These are phyloP conservation scores for Blastocystis sp. DNA, from an alignment of 352 stramenopile genomes.

Conservation along the genomic window DNA sequence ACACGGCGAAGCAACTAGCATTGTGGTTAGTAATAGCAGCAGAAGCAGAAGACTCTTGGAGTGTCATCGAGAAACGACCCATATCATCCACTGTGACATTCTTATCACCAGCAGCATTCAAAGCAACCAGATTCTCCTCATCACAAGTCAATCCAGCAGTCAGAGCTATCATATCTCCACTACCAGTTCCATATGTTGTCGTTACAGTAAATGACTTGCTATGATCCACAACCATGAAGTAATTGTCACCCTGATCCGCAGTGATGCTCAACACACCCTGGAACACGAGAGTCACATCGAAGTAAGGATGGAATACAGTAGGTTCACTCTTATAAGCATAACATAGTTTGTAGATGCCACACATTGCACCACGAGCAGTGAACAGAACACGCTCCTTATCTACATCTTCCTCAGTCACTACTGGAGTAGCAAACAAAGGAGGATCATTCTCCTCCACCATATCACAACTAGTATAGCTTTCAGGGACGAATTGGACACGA, in stretches of 20 bases:
- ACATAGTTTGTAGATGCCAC: constrained; percentile 43
- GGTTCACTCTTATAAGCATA: constrained; percentile 4
- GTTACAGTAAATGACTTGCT: constrained; percentile 1
- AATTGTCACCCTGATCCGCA: constrained; percentile 5
- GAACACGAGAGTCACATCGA: constrained; percentile 31
- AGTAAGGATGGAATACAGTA: not conserved
- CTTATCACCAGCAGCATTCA: constrained; percentile 37
- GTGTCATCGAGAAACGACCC: not conserved
- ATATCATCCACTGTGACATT: not conserved
- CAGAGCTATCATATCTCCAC: not conserved
- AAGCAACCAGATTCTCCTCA: constrained; percentile 24
- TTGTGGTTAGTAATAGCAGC: not conserved
- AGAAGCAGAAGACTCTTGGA: constrained; percentile 29
- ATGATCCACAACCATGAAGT: constrained; percentile 44
- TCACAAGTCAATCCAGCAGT: not conserved
- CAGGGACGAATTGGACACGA: constrained; percentile 30
- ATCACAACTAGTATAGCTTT: not conserved
- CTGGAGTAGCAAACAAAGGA: not conserved
- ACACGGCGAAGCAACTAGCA: constrained; percentile 49
- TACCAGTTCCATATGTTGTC: not conserved
- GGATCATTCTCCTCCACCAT: not conserved
- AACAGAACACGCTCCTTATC: constrained; percentile 33
- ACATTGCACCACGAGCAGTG: not conserved
- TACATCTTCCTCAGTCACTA: constrained; percentile 3
- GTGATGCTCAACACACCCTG: not conserved